Percentiles rank a stretch among this genome's conserved stretches.
These are phyloP conservation scores for Coemansia sp. DNA, from an alignment of 192 early-diverging fungal species.

Conservation along the genomic window DNA sequence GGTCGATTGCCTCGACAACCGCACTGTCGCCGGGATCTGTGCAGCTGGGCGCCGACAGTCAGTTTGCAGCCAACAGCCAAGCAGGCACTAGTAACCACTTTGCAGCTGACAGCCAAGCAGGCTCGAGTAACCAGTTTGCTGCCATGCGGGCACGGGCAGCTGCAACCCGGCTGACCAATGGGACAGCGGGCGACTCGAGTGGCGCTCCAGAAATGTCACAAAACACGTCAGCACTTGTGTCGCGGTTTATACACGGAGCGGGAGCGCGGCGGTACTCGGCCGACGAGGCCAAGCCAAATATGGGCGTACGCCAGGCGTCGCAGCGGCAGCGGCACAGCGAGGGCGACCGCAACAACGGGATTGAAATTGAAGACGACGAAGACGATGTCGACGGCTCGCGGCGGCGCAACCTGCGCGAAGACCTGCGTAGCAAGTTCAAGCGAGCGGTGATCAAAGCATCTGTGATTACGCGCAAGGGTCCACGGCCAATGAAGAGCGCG, in stretches of 20 bases:
- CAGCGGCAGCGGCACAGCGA: background rate
- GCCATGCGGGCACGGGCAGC: background rate
- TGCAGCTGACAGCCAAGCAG: background rate
- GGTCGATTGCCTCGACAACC: constrained; percentile 36
- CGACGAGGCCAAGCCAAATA: background rate
- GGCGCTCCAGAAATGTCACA: background rate
- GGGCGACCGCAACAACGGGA: constrained; percentile 3
- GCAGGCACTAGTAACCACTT: background rate
- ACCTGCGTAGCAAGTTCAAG: constrained; percentile 38
- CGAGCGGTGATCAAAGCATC: constrained; percentile 51
- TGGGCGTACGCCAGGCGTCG: background rate
- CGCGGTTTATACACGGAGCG: constrained; percentile 2
- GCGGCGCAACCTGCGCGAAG: constrained; percentile 29
- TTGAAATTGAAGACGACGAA: constrained; percentile 15
- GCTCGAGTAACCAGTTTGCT: background rate
- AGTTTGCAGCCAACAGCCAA: background rate
- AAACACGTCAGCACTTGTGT: background rate
- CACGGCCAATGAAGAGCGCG: constrained; percentile 42
- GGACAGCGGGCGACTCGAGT: background rate
- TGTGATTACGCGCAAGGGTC: constrained; percentile 43
- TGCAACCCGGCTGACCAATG: no score
- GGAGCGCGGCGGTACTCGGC: constrained; percentile 3
- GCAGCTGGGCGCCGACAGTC: background rate
- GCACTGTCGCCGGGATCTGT: constrained; percentile 28
- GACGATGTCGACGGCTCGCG: constrained; percentile 19